Evolutionary conservation across 2,329 filamentous ascomycete genomes (phyloP).

Genomic region (Fusarium camptoceras): DNA sequence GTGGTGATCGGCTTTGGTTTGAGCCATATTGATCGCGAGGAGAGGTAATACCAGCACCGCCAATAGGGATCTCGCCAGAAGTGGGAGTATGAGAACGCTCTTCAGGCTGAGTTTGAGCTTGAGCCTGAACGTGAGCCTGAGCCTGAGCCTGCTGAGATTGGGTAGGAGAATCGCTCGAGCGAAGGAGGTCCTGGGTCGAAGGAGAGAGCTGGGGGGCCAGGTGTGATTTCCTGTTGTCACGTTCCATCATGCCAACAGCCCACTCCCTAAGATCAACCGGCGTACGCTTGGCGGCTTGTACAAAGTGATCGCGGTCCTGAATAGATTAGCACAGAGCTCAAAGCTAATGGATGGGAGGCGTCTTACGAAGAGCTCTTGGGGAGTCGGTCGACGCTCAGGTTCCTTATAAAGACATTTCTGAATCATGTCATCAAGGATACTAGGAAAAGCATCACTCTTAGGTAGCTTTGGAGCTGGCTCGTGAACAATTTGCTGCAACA

Average conservation of each 20-base stretch:
- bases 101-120: slow-evolving; percentile 52
- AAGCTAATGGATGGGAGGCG: slow-evolving; percentile 17
- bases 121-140: slow-evolving; percentile 47
- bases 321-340: slow-evolving; percentile 27
- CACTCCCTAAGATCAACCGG: slow-evolving; percentile 94
- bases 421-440: slow-evolving; percentile 95
- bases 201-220: slow-evolving; percentile 84
- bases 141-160: slow-evolving; percentile 56
- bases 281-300: slow-evolving; percentile 95
- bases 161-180: slow-evolving; percentile 71
- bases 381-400: slow-evolving; percentile 88
- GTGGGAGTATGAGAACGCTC: slow-evolving; percentile 70
- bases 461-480: slow-evolving; percentile 93
- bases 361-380: slow-evolving; percentile 89
- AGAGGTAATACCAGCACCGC: slow-evolving; percentile 65
- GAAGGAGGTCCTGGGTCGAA: slow-evolving; percentile 79
- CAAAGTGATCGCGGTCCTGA: slow-evolving; percentile 91
- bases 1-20: slow-evolving; percentile 63
- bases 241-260: slow-evolving; percentile 94
- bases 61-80: slow-evolving; percentile 78
- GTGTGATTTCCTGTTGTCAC: slow-evolving; percentile 95
- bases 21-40: slow-evolving; percentile 63
- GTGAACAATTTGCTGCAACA: slow-evolving; percentile 96
- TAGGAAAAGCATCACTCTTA: slow-evolving; percentile 96
- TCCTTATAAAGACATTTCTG: slow-evolving; percentile 94